Evolutionary conservation across 305 asterid species (phyloP), one percentile per base, ranked within the genome.

Genomic region (Rubia balearica): DNA sequence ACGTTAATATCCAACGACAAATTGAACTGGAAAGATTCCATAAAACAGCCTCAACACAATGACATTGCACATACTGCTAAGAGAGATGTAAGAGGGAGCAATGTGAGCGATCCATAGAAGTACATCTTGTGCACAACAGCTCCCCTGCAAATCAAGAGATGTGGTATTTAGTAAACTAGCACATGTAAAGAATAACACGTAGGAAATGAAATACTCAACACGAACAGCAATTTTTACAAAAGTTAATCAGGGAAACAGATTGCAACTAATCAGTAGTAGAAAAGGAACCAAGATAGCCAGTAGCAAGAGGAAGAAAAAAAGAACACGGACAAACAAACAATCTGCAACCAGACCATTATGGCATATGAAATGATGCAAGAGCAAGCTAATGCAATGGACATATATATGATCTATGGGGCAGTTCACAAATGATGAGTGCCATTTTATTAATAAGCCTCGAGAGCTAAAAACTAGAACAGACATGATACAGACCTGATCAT

Each of bases 21-120:
- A 45, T 12, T 16, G 61, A 3, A 60, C 6, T 6, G 16, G 24
- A 46, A 68, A 33, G 40, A 75, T 42, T 46, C 33, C 61, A 17
- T 16, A 51, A 53, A 72, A 65, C 60, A 16, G 68, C 60, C 56
- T 38, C 6, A 46, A 65, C 27, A 30, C 62, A n/a, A 33, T 36
- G 24, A 36, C 17, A 17, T 63, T 5, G 42, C 75, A 70, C 78
- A 63, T 84, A 93, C 98, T 84, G 84, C 87, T 74, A 93, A 85
- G 77, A 86, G 81, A 64, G 97, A 76, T 67, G 97, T 81, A 68
- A 89, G 74, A 24, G 98, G 98, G 76, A 93, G 89, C 91, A 93
- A 72, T 33, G 82, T 42, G 71, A 86, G 95, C 22, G 98, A 87
- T 78, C 90, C 88, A 76, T 94, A 94, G 27, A 94, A 87, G 89